Evolutionary conservation across 106 monocot genomes (phyloP).

Genomic region (Dendrobium catenatum): DNA sequence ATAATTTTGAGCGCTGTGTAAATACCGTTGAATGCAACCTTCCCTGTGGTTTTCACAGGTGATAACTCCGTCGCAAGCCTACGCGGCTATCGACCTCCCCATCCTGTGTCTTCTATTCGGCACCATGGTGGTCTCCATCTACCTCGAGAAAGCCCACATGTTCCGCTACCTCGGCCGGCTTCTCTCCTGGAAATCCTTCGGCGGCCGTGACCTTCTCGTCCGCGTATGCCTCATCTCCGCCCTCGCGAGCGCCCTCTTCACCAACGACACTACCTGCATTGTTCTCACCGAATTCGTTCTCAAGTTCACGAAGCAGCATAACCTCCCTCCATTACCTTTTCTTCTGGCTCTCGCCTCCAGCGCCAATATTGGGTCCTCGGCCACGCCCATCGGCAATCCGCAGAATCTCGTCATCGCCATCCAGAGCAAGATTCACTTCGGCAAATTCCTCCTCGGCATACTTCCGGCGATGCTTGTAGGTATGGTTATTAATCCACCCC

Average conservation of each 20-base stretch:
- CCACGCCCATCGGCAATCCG: slow-evolving; percentile 4
- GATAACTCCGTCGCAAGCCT: background rate
- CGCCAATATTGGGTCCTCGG: slow-evolving; percentile 4
- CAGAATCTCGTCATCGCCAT: slow-evolving; percentile 9
- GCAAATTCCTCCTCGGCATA: background rate
- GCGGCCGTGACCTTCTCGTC: background rate
- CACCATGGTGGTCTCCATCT: slow-evolving; percentile 3
- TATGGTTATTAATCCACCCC: too few relatives aligned
- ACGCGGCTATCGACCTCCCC: slow-evolving; percentile 1
- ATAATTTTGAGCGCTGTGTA: too few relatives aligned
- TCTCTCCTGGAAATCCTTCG: background rate
- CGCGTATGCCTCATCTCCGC: slow-evolving; percentile 7
- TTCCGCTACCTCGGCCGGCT: slow-evolving; percentile 6
- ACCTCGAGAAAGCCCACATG: slow-evolving; percentile 4
- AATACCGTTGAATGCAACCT: too few relatives aligned
- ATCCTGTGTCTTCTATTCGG: slow-evolving; percentile 1
- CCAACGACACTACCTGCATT: slow-evolving; percentile 8
- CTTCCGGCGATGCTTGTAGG: slow-evolving; percentile 1
- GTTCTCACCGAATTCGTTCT: slow-evolving; percentile 9
- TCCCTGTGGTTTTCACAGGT: background rate
- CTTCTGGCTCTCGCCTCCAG: slow-evolving; percentile 4
- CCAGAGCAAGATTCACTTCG: background rate
- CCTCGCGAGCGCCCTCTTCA: slow-evolving; percentile 1
- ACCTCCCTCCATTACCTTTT: background rate
- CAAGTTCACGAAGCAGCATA: background rate